A percentile compares a stretch with the other conserved stretches of the same genome.
Conservation (phyloP, 2,329 filamentous ascomycete genomes). For the Geoglossum cookeanum region DNA sequence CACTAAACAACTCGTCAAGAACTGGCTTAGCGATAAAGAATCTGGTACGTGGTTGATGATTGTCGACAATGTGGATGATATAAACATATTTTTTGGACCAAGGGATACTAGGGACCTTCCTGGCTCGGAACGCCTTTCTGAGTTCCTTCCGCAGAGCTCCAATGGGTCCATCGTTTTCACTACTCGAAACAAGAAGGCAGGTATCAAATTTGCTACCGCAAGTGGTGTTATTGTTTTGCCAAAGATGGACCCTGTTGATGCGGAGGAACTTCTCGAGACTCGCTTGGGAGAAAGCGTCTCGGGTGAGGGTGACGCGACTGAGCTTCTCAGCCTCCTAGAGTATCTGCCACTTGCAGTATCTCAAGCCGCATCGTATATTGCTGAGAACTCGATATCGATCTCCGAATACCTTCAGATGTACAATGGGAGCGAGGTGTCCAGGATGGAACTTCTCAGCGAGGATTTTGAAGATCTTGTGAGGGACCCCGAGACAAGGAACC, state of each 20-base stretch:
- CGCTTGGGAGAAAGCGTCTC: not conserved
- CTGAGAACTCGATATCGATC: constrained; percentile 8
- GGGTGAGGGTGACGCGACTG: not conserved
- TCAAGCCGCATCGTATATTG: constrained; percentile 10
- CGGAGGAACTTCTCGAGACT: constrained; percentile 7
- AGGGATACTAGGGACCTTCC: too few species aligned
- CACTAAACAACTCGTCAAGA: too few species aligned
- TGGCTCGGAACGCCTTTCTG: not conserved
- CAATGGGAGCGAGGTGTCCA: not conserved
- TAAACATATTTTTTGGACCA: too few species aligned
- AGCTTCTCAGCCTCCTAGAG: constrained; percentile 6
- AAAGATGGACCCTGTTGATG: constrained; percentile 10
- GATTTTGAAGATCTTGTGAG: constrained; percentile 8
- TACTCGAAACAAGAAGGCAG: constrained; percentile 9
- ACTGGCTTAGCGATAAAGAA: too few species aligned
- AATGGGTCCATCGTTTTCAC: constrained; percentile 18
- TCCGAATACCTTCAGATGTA: constrained; percentile 6
- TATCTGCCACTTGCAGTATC: constrained; percentile 10
- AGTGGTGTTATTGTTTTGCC: constrained; percentile 11
- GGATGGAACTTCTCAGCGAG: constrained; percentile 8
- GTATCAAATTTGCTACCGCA: constrained; percentile 5
- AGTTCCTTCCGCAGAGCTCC: constrained; percentile 17
- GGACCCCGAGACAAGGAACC: constrained; percentile 9
- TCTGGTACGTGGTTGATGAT: too few species aligned
- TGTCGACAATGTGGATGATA: too few species aligned